These are phyloP conservation scores for Saturnispora bothae DNA, from an alignment of 805 yeast genomes.

Conservation along the genomic window DNA sequence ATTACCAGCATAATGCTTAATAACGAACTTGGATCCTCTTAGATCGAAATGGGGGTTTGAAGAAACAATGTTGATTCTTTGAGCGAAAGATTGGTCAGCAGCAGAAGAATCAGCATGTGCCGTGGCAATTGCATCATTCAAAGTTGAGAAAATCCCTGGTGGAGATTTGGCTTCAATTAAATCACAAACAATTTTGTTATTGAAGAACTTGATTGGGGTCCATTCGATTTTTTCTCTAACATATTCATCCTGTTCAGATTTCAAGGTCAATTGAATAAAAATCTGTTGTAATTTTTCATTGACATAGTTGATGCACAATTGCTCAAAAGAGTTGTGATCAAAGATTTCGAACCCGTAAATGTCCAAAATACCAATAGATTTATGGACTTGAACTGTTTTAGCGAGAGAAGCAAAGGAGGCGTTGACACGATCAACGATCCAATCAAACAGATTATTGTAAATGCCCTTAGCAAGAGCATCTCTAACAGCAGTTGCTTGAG, in stretches of 20 bases:
- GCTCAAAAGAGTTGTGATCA: constrained; percentile 91
- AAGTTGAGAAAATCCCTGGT: constrained; percentile 91
- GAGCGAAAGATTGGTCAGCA: constrained; percentile 93
- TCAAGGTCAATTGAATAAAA: constrained; percentile 88
- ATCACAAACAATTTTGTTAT: constrained; percentile 93
- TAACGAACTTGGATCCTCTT: constrained; percentile 70
- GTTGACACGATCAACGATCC: constrained; percentile 93
- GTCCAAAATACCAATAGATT: constrained; percentile 87
- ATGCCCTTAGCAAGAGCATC: constrained; percentile 94
- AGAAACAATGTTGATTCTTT: constrained; percentile 76
- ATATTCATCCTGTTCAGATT: constrained; percentile 96
- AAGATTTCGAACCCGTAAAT: constrained; percentile 95
- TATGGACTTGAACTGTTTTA: constrained; percentile 22
- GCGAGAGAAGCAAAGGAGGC: constrained; percentile 50
- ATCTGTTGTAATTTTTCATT: constrained; percentile 95
- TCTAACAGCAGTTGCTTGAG: constrained; percentile 89
- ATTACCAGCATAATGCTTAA: constrained; percentile 98
- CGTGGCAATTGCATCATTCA: constrained; percentile 94
- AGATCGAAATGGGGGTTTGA: constrained; percentile 81
- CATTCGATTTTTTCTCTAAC: constrained; percentile 91
- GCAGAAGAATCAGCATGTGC: constrained; percentile 97
- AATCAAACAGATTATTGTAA: constrained; percentile 85
- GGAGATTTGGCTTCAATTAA: constrained; percentile 89
- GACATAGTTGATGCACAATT: constrained; percentile 89
- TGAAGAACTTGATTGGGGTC: constrained; percentile 96